A percentile compares a stretch with the other conserved stretches of the same genome.
These are phyloP conservation scores for Cercospora berteroae DNA, from an alignment of 2,329 filamentous ascomycete species.

Conservation along the genomic window DNA sequence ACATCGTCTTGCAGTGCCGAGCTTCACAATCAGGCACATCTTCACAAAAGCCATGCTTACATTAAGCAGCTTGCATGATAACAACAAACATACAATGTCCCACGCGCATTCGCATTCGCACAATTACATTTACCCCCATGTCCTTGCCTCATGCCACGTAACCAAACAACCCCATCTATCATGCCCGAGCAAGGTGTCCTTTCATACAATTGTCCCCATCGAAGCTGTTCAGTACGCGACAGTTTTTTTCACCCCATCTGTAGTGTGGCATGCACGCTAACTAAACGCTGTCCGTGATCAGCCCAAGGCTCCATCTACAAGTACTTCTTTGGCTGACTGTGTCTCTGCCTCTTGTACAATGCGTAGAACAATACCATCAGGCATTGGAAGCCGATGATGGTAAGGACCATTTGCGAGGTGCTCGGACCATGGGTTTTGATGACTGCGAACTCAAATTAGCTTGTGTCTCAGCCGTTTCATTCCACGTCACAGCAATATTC, in stretches of 20 bases:
- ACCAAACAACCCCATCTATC: neutral
- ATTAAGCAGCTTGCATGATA: neutral
- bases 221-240: slow-evolving; percentile 2
- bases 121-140: neutral
- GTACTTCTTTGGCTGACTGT: slow-evolving; percentile 85
- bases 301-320: slow-evolving; percentile 50
- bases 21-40: neutral
- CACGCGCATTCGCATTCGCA: neutral
- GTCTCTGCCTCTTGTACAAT: slow-evolving; percentile 75
- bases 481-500: neutral
- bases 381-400: slow-evolving; percentile 73
- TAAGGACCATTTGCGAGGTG: slow-evolving; percentile 63
- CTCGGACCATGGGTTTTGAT: slow-evolving; percentile 48
- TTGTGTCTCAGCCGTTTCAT: neutral
- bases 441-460: slow-evolving; percentile 10
- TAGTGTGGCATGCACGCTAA: slow-evolving; percentile 4
- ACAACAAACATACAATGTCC: neutral
- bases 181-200: neutral
- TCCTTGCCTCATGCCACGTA: slow-evolving; percentile 1
- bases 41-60: neutral
- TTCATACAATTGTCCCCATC: neutral
- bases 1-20: neutral
- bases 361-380: slow-evolving; percentile 68
- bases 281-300: slow-evolving; percentile 4
- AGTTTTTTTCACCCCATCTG: neutral